Evolutionary conservation across 2,329 filamentous ascomycete species (phyloP), one percentile per base, ranked within the genome.

Genomic region (Xylariales sp.): DNA sequence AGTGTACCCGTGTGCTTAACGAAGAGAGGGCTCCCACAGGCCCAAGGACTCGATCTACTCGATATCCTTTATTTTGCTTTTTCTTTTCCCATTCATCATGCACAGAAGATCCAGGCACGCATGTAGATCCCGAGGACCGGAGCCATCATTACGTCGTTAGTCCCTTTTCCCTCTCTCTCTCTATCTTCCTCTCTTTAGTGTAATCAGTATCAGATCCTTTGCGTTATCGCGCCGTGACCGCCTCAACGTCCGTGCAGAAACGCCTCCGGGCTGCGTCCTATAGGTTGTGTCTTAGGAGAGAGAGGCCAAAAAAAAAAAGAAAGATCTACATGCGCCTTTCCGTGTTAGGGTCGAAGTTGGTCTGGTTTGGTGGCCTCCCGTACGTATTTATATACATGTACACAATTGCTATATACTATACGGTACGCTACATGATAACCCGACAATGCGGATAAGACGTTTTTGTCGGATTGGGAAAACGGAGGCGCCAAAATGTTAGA

Each of bases 391-490:
- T 23, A 23, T 23, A 23, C 23, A 23, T 23, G 23, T 23, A 23
- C 23, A 23, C 23, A 23, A 23, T 23, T 23, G 23, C 23, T 23
- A 23, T 23, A 23, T 23, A 23, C 23, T 23, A 23, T 23, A 23
- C 23, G 34, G 34, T 23, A 43, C 53, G 23, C 53, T 30, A 16
- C 34, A 55, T 30, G 10, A 55, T 39, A 9, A 53, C 62, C 62
- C 62, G 54, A 59, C 62, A 54, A 36, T 48, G 50, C 55, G 62
- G 62, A 48, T 54, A 48, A 41, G 54, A 41, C 55, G 48, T 64
- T 23, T 23, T 23, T 58, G 52, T 64, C 50, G 49, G 61, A 55
- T 58, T 23, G 23, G 23, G 39, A 41, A 36, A n/a, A 41, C 36
- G 39, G 45, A 49, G 28, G 46, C 61, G 53, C 7, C 23, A 23